phyloP scores from a whole-genome alignment of 2,329 filamentous ascomycete genomes.

The Talaromyces sp. region DNA sequence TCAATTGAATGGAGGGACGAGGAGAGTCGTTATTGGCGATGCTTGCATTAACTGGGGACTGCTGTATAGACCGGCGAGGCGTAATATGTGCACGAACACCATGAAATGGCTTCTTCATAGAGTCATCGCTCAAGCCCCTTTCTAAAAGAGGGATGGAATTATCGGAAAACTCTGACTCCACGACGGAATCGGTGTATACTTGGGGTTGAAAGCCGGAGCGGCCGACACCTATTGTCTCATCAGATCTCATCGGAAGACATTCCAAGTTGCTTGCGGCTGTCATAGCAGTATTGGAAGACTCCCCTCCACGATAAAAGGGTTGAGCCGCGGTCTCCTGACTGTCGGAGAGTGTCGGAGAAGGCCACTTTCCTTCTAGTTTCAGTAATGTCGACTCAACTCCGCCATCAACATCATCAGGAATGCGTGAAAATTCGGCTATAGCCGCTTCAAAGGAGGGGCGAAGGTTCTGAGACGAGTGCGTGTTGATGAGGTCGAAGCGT shows the following conservation, averaged over 20 bases:
- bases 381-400: conserved; percentile 89
- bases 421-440: conserved; percentile 79
- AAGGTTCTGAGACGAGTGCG: conserved; percentile 57
- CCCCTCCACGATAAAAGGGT: neutral
- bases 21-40: conserved; percentile 40
- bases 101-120: conserved; percentile 48
- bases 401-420: conserved; percentile 85
- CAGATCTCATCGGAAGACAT: neutral
- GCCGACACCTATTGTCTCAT: neutral
- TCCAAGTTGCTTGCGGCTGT: neutral
- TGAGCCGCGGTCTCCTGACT: neutral
- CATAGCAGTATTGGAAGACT: neutral
- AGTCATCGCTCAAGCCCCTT: conserved; percentile 54
- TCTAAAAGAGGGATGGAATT: conserved; percentile 75
- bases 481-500: conserved; percentile 47
- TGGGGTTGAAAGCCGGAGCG: conserved; percentile 33
- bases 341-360: conserved; percentile 13
- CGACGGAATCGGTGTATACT: conserved; percentile 46
- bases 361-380: conserved; percentile 85
- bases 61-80: conserved; percentile 30
- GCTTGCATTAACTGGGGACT: conserved; percentile 28
- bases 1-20: conserved; percentile 52
- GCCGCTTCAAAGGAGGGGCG: conserved; percentile 81
- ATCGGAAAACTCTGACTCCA: conserved; percentile 70
- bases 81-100: conserved; percentile 23